Percentiles rank a stretch among this genome's conserved stretches.
Conservation (phyloP, 2,329 filamentous ascomycete species). For the Apiospora sp. region DNA sequence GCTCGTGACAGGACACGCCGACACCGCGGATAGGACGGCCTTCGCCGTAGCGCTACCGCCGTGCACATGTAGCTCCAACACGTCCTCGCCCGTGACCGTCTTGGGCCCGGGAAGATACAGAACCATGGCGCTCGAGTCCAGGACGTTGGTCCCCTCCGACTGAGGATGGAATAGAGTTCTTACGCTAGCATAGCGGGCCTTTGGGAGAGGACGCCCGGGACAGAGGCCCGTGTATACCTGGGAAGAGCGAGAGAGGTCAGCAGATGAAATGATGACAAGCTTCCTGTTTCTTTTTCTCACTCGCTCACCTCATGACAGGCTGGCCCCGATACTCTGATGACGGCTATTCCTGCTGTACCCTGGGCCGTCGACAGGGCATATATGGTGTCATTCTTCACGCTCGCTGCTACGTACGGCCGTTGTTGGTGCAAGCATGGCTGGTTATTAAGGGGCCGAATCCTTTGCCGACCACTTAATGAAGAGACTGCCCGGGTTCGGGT, state of each 20-base stretch:
- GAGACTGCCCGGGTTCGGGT: not conserved
- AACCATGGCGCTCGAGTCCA: slow-evolving; percentile 81
- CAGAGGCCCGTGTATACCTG: slow-evolving; percentile 62
- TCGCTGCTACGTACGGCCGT: not conserved
- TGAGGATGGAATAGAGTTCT: slow-evolving; percentile 73
- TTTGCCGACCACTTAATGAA: not conserved
- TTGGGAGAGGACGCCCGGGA: slow-evolving; percentile 53
- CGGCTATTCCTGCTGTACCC: slow-evolving; percentile 88
- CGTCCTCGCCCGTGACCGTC: slow-evolving; percentile 90
- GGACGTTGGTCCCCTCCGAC: slow-evolving; percentile 57
- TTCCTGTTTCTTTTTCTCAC: not conserved
- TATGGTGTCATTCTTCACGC: slow-evolving; percentile 68
- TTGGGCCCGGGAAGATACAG: slow-evolving; percentile 83
- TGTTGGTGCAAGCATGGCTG: not conserved
- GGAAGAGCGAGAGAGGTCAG: slow-evolving; percentile 17
- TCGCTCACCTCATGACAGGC: slow-evolving; percentile 60
- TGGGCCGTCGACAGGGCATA: slow-evolving; percentile 90
- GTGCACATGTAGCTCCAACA: slow-evolving; percentile 94
- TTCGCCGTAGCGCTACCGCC: slow-evolving; percentile 89
- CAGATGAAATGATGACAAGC: slow-evolving; percentile 28
- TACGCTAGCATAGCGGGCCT: slow-evolving; percentile 70
- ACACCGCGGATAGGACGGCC: slow-evolving; percentile 82
- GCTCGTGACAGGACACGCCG: slow-evolving; percentile 50
- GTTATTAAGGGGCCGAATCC: not conserved
- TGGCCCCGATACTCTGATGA: slow-evolving; percentile 86